Base-by-base conservation (phyloP, 805 yeast species). In the Tetrapisispora namnaoensis region DNA sequence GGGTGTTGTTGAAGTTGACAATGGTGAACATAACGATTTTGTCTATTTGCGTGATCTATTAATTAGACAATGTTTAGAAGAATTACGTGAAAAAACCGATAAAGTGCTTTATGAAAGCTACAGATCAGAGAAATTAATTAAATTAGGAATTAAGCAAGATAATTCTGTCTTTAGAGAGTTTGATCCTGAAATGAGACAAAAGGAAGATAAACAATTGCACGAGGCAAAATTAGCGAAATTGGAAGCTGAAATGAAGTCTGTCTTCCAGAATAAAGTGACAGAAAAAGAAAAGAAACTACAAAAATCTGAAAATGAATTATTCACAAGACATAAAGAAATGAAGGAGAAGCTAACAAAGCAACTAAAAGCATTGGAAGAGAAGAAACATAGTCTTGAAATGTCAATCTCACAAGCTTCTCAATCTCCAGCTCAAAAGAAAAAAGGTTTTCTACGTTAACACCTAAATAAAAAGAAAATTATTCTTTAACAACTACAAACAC, bases 271-370 rank as follows among this genome's bases (percentile, higher is more conserved):
- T 63, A 93, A 93, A 73, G 99, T 93, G 32, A 74, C 84, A 51
- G 96, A 90, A 70, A 95, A 93, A 80, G 99, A 93, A 70, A 87
- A 89, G 77, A 91, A 91, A 73, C 78, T 93, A 64, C 96, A 90
- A 72, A 86, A 87, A 71, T 87, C 96, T 43, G 99, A 93, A 73
- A 93, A 95, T 50, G 99, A 93, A 69, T 78, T 93, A 63, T 91
- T 91, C 67, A 79, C 93, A 38, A 83, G 95, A 68, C 99, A 93
- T 70, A 87, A 88, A 70, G 98, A 93, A 69, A 90, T 91, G 91
- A 91, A 91, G 70, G 97, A 91, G 63, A 88, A 87, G 70, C 77
- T 93, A 66, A 75, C 84, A 55, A 85, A 85, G 67, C 96, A 91
- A 70, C 80, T 91, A 56, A 84, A 83, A 64, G 79, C 89, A 60